phyloP scores from a whole-genome alignment of 164 flowering plant genomes.

The Vitis cinerea region DNA sequence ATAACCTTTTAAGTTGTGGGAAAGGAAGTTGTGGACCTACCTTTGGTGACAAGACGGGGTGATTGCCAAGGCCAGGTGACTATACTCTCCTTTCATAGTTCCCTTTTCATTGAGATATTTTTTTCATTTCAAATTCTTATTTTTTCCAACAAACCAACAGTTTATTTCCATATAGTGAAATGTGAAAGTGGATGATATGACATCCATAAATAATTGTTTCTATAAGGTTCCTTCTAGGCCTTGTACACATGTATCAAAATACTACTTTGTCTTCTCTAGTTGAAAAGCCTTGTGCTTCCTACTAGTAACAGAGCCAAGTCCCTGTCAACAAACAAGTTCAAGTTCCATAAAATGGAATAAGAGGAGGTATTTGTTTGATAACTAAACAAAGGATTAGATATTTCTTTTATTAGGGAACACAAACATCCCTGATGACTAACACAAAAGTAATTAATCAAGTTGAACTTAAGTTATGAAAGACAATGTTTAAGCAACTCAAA shows the following conservation, averaged over 20 bases:
- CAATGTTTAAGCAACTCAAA: no score
- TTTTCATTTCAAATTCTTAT: neutral
- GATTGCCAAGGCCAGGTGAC: slow-evolving; percentile 51
- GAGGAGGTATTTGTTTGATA: no score
- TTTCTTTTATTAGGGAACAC: no score
- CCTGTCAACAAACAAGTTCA: slow-evolving; percentile 54
- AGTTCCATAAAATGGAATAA: slow-evolving; percentile 43
- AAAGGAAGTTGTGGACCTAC: slow-evolving; percentile 53
- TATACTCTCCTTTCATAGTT: no score
- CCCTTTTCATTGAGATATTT: neutral
- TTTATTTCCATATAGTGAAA: no score
- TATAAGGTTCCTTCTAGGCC: slow-evolving; percentile 64
- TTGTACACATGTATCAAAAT: slow-evolving; percentile 34
- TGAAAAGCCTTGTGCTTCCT: slow-evolving; percentile 49
- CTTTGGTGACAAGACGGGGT: slow-evolving; percentile 57
- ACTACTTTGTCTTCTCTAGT: slow-evolving; percentile 40
- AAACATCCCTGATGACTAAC: no score
- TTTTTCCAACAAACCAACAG: no score
- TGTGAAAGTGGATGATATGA: neutral
- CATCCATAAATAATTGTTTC: neutral
- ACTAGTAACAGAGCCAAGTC: slow-evolving; percentile 56
- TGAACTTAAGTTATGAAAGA: no score
- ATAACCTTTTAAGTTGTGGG: slow-evolving; percentile 54
- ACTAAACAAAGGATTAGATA: no score
- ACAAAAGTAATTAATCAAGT: no score